A percentile compares a stretch with the other conserved stretches of the same genome.
phyloP scores from a whole-genome alignment of 106 monocot genomes.

The Dendrobium nobile region DNA sequence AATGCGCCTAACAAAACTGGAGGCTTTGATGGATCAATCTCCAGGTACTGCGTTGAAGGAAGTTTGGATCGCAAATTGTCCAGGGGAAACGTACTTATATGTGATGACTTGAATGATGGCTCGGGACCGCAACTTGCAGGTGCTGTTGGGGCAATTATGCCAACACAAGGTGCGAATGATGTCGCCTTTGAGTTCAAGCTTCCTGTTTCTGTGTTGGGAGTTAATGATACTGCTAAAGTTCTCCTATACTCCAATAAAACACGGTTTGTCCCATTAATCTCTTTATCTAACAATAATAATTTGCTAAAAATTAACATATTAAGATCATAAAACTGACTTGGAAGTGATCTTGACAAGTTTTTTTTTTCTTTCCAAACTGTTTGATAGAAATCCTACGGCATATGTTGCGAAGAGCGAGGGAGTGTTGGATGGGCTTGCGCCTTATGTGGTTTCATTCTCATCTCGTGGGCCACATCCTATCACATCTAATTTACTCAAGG shows the following conservation, averaged over 20 bases:
- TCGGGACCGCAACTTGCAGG: slow-evolving; percentile 13
- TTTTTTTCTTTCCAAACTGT: neutral
- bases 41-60: slow-evolving; percentile 10
- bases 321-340: too few relatives aligned
- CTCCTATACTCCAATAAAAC: slow-evolving; percentile 12
- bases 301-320: too few relatives aligned
- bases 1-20: slow-evolving; percentile 1
- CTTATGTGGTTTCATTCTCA: slow-evolving; percentile 19
- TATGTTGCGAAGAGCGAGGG: slow-evolving; percentile 16
- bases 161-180: neutral
- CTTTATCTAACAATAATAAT: too few relatives aligned
- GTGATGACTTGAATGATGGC: slow-evolving; percentile 1
- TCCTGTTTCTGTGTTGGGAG: slow-evolving; percentile 5
- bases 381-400: slow-evolving; percentile 18
- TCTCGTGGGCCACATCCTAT: slow-evolving; percentile 30
- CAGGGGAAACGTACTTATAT: slow-evolving; percentile 24
- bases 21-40: neutral
- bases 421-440: slow-evolving; percentile 13
- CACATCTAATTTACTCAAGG: slow-evolving; percentile 24
- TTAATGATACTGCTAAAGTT: neutral
- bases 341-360: neutral
- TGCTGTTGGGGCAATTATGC: slow-evolving; percentile 21
- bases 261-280: neutral
- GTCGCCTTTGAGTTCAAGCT: slow-evolving; percentile 13
- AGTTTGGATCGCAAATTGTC: slow-evolving; percentile 11